Conservation (phyloP, 306 rosid genomes). For the Lathyrus oleraceus region DNA sequence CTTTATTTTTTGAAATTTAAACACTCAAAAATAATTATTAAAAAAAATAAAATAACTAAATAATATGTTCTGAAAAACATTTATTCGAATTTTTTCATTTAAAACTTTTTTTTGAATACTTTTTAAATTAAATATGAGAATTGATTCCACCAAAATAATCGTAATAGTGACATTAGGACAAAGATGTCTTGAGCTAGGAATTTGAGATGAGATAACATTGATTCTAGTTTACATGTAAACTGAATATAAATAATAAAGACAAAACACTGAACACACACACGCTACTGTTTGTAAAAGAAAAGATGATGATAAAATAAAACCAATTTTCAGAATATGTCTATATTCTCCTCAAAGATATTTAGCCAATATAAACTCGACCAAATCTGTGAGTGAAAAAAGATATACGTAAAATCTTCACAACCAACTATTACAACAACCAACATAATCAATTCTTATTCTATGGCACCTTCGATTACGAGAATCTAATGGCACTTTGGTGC, state of each 20-base stretch:
- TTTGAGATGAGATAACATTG: no score
- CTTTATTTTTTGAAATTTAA: no score
- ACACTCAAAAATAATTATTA: no score
- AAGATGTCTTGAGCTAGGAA: no score
- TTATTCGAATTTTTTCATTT: no score
- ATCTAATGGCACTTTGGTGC: constrained; percentile 19
- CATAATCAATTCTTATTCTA: constrained; percentile 35
- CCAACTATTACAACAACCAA: constrained; percentile 36
- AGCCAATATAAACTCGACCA: constrained; percentile 23
- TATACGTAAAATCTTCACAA: constrained; percentile 34
- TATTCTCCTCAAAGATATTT: constrained; percentile 31
- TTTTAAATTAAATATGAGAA: no score
- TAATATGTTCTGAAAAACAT: no score
- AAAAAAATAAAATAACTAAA: no score
- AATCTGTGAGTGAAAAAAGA: constrained; percentile 35
- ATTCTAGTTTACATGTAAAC: background rate
- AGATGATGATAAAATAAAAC: background rate
- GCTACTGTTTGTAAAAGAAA: background rate
- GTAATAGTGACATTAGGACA: no score
- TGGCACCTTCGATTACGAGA: constrained; percentile 32
- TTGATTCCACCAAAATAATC: no score
- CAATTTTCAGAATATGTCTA: background rate
- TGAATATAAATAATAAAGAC: background rate
- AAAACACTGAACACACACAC: background rate
- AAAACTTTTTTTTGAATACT: no score